A percentile compares a stretch with the other conserved stretches of the same genome.
These are phyloP conservation scores for Pseudogymnoascus sp. DNA, from an alignment of 2,329 filamentous ascomycete genomes.

Conservation along the genomic window DNA sequence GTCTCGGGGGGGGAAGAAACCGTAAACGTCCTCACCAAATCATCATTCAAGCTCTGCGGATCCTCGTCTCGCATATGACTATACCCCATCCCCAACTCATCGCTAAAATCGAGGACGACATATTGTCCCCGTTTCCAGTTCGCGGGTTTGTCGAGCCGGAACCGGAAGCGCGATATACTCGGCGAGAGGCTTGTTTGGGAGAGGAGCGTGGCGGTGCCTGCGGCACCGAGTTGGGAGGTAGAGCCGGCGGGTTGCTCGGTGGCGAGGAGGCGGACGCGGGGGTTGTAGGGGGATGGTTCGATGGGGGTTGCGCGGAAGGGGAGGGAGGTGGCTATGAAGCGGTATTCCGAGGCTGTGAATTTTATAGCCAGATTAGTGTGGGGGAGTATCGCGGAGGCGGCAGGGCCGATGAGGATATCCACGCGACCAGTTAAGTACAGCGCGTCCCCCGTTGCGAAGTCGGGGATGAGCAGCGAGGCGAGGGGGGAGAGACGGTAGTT, in stretches of 20 bases:
- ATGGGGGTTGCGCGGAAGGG: constrained; percentile 54
- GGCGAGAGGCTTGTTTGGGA: constrained; percentile 54
- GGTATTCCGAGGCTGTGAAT: constrained; percentile 51
- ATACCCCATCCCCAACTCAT: constrained; percentile 64
- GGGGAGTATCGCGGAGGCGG: constrained; percentile 54
- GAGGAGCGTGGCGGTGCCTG: constrained; percentile 43
- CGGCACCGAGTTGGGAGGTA: constrained; percentile 21
- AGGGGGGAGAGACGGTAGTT: constrained; percentile 60
- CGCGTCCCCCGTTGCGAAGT: constrained; percentile 63
- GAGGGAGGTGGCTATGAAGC: constrained; percentile 56
- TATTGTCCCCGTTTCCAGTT: constrained; percentile 66
- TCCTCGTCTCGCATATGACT: constrained; percentile 78
- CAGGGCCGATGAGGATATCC: constrained; percentile 54
- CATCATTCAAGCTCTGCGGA: constrained; percentile 72
- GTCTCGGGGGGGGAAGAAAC: constrained; percentile 51
- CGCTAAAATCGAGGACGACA: constrained; percentile 62
- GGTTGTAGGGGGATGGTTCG: constrained; percentile 70
- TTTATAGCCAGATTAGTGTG: constrained; percentile 65
- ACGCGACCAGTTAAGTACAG: constrained; percentile 63
- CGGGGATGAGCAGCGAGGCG: constrained; percentile 63
- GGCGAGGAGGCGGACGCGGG: constrained; percentile 55
- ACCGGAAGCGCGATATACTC: constrained; percentile 56
- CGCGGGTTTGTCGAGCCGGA: constrained; percentile 34
- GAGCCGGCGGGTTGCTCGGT: constrained; percentile 36
- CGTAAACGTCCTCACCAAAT: constrained; percentile 77